Conservation (phyloP, 2,329 filamentous ascomycete genomes). For the Claviceps digitariae region DNA sequence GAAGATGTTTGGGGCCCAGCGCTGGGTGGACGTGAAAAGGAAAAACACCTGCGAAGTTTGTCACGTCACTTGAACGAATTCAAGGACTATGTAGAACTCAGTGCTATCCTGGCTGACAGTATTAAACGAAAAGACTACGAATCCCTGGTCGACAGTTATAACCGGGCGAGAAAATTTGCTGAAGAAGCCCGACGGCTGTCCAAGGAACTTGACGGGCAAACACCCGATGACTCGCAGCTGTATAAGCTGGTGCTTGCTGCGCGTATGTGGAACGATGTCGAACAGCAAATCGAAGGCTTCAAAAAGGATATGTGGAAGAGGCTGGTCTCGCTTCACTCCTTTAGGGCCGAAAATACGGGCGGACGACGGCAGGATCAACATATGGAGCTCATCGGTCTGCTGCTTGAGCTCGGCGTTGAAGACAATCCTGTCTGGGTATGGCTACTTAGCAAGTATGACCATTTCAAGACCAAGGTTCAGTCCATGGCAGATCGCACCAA, state of each 20-base stretch:
- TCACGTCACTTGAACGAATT: constrained; percentile 65
- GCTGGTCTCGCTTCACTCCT: constrained; percentile 53
- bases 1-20: constrained; percentile 97
- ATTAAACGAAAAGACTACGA: constrained; percentile 91
- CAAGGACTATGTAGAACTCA: constrained; percentile 70
- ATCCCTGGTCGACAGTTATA: constrained; percentile 73
- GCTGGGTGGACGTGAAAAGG: constrained; percentile 78
- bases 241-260: constrained; percentile 80
- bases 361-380: constrained; percentile 62
- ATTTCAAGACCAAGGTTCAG: constrained; percentile 75
- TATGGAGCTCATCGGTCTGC: constrained; percentile 76
- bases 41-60: constrained; percentile 71
- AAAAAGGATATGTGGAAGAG: constrained; percentile 83
- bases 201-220: constrained; percentile 35
- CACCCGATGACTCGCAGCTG: constrained; percentile 63
- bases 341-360: constrained; percentile 31
- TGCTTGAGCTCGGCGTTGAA: constrained; percentile 87
- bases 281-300: constrained; percentile 72
- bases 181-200: constrained; percentile 64
- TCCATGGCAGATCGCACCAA: constrained; percentile 71
- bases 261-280: constrained; percentile 90
- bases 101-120: constrained; percentile 61
- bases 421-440: constrained; percentile 96
- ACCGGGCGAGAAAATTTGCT: constrained; percentile 65
- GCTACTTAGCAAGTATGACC: constrained; percentile 79